phyloP scores from a whole-genome alignment of 208 protist species.

The Leishmania amazonensis region DNA sequence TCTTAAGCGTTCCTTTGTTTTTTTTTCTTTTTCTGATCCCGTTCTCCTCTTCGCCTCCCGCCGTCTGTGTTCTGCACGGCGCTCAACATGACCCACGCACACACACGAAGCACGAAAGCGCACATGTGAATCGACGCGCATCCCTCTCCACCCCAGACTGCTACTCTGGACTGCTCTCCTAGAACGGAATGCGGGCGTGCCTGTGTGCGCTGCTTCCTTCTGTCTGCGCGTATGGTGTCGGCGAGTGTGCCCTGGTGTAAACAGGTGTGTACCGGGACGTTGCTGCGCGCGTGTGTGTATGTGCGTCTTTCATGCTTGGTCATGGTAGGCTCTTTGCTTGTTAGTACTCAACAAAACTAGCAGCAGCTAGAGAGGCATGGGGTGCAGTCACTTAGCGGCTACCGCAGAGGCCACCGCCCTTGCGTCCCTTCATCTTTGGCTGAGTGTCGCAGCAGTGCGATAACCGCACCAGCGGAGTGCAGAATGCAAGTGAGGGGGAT shows the following conservation, averaged over 20 bases:
- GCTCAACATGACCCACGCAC: neutral
- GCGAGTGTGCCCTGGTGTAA: neutral
- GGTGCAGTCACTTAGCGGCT: neutral
- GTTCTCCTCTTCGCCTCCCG: neutral
- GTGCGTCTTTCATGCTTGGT: neutral
- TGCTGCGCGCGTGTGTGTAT: neutral
- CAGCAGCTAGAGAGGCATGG: neutral
- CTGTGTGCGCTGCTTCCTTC: neutral
- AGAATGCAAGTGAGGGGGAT: neutral
- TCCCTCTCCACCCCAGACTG: neutral
- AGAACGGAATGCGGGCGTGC: neutral
- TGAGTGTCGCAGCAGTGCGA: neutral
- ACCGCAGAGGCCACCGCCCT: neutral
- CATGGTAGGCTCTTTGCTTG: neutral
- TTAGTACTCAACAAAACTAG: neutral
- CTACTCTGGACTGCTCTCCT: neutral
- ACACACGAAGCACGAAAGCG: neutral
- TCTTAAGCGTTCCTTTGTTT: neutral
- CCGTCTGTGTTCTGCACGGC: neutral
- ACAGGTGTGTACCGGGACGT: too few relatives aligned
- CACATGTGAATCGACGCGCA: neutral
- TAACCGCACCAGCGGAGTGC: neutral
- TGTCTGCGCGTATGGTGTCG: neutral
- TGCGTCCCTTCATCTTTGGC: neutral
- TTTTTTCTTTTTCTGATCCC: neutral